Conservation (phyloP, 2,329 filamentous ascomycete genomes). For the Fusarium sp. region DNA sequence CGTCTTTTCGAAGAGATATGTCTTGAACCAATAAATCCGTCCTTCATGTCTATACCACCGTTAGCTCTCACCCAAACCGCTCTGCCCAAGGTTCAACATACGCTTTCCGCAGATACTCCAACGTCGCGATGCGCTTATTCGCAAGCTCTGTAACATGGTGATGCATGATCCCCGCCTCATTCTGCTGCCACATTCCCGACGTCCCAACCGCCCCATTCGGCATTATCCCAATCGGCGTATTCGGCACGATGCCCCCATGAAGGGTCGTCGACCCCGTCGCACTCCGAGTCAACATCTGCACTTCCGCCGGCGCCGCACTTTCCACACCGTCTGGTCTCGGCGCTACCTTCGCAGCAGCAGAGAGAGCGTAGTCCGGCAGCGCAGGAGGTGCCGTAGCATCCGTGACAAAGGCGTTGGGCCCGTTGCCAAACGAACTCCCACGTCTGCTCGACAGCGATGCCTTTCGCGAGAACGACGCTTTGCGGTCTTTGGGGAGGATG, state of each 20-base stretch:
- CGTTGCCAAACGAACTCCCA: slow-evolving; percentile 53
- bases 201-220: slow-evolving; percentile 36
- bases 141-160: slow-evolving; percentile 84
- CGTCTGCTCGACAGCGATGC: slow-evolving; percentile 61
- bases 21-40: slow-evolving; percentile 98
- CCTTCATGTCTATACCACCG: slow-evolving; percentile 78
- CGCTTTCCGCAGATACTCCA: slow-evolving; percentile 94
- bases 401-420: slow-evolving; percentile 52
- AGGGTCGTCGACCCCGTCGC: slow-evolving; percentile 50
- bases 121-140: slow-evolving; percentile 90
- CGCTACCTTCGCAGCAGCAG: slow-evolving; percentile 59
- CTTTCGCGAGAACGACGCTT: slow-evolving; percentile 65
- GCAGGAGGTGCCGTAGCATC: slow-evolving; percentile 62
- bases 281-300: slow-evolving; percentile 58
- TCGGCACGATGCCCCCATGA: slow-evolving; percentile 30
- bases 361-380: slow-evolving; percentile 63
- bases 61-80: background rate
- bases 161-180: slow-evolving; percentile 61
- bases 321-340: slow-evolving; percentile 36
- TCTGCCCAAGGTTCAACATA: slow-evolving; percentile 59
- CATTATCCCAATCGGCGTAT: slow-evolving; percentile 17
- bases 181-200: slow-evolving; percentile 50
- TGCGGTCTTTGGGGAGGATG: slow-evolving; percentile 58
- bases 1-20: slow-evolving; percentile 85
- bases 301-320: slow-evolving; percentile 47